A percentile compares a stretch with the other conserved stretches of the same genome.
Conservation (phyloP, 169 alveolate genomes). For the Cyclospora cayetanensis region DNA sequence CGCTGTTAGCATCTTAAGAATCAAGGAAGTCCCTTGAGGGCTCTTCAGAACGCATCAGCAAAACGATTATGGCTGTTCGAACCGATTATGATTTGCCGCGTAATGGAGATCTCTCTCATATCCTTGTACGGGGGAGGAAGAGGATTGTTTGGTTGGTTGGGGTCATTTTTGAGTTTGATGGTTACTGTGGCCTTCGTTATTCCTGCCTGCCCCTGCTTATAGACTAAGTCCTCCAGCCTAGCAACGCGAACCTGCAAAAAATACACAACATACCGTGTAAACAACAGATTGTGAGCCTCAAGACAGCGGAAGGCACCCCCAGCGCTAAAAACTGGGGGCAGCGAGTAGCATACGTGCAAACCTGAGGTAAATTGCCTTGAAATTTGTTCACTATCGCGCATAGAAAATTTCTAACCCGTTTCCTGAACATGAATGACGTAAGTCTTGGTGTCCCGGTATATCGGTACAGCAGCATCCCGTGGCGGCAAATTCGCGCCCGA, state of each 20-base stretch:
- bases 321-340: too few species aligned
- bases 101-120: slow-evolving; percentile 90
- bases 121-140: slow-evolving; percentile 87
- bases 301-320: too few species aligned
- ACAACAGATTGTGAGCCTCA: too few species aligned
- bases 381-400: not conserved
- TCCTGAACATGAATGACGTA: not conserved
- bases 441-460: too few species aligned
- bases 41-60: too few species aligned
- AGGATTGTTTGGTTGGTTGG: slow-evolving; percentile 80
- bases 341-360: too few species aligned
- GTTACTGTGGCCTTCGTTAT: slow-evolving; percentile 98
- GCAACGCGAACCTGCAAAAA: slow-evolving; percentile 94
- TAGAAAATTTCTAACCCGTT: not conserved
- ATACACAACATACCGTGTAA: too few species aligned
- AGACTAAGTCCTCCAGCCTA: slow-evolving; percentile 96
- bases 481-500: too few species aligned
- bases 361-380: too few species aligned
- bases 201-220: slow-evolving; percentile 99
- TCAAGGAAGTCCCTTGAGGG: too few species aligned
- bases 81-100: slow-evolving; percentile 84
- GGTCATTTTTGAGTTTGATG: slow-evolving; percentile 92
- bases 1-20: too few species aligned
- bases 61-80: not conserved
- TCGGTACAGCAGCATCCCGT: too few species aligned